Base-by-base conservation (phyloP, 768 basidiomycete species). In the Tulasnella sp. region DNA sequence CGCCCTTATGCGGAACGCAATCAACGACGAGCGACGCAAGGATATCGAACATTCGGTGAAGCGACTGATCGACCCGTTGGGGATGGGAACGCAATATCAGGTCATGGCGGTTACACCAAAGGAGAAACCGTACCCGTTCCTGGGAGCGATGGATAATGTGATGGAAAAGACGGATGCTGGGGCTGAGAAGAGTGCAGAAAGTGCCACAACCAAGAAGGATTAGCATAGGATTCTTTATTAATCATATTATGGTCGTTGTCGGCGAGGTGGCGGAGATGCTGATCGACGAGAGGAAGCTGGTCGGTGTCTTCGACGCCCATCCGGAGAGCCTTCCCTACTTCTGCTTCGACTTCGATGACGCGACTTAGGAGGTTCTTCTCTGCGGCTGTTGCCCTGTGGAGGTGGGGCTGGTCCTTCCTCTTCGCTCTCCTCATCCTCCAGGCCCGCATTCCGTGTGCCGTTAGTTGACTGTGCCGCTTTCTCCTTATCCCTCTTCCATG, bases 61-160 rank as follows among this genome's bases (percentile, higher is more conserved):
- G 77, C 84, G 96, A 79, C 85, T 98, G n/a, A 88, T 95, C 23
- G 93, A 98, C 83, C 86, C 86, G 1, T 85, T 85, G 26, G 87
- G 94, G 26, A 99, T 99, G 97, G 97, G 98, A 0, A 86, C 83
- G 51, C 89, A 97, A 85, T 99, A 98, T 82, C 88, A 91, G 83
- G 88, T 98, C 23, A 84, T 98, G 83, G 95, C 91, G 1, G 80
- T 92, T 2, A 86, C 85, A 23, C 82, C 57, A 39, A 78, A 74
- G 18, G 42, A 67, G 32, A 57, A 32, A 37, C 69, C 71, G 29
- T 77, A 77, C 71, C 77, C 77, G 42, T 77, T 77, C 55, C 15
- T 40, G 42, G 57, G 67, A n/a, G 71, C 61, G 61, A 67, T 67
- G 61, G 61, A 35, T 15, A 67, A 26, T 67, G 61, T 7, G 29